Evolutionary conservation across 2,329 filamentous ascomycete species (phyloP).

Genomic region (Colletotrichum spaethianum): DNA sequence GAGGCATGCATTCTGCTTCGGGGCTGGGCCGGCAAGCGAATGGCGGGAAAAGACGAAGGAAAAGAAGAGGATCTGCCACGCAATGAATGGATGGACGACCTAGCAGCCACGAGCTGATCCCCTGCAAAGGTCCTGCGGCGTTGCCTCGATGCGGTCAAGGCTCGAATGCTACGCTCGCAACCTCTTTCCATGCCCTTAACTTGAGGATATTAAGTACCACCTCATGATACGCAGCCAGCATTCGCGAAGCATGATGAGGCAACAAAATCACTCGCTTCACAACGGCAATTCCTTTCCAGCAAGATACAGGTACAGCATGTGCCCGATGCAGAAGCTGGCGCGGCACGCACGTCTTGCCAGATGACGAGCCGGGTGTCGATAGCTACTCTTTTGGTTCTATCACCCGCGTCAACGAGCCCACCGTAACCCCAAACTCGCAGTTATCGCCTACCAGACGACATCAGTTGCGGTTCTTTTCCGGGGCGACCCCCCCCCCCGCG

Average conservation of each 20-base stretch:
- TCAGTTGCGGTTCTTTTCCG: background rate
- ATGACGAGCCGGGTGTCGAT: background rate
- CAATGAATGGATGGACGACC: conserved; percentile 28
- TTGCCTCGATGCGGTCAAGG: conserved; percentile 36
- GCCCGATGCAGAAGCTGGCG: background rate
- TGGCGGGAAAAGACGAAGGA: conserved; percentile 11
- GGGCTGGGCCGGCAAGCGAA: conserved; percentile 14
- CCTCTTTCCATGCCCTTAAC: conserved; percentile 30
- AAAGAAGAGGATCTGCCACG: conserved; percentile 28
- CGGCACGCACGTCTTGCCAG: background rate
- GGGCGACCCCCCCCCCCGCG: background rate
- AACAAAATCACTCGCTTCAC: background rate
- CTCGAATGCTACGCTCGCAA: conserved; percentile 25
- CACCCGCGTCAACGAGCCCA: background rate
- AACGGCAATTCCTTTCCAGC: background rate
- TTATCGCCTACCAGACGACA: background rate
- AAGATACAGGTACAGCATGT: background rate
- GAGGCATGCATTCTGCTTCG: conserved; percentile 9
- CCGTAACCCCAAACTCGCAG: background rate
- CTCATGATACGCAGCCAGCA: conserved; percentile 14
- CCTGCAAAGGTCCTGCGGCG: conserved; percentile 33
- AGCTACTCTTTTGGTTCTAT: background rate
- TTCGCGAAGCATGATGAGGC: background rate
- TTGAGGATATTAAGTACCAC: conserved; percentile 41
- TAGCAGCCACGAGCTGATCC: conserved; percentile 15